Evolutionary conservation across 805 yeast species (phyloP).

Genomic region (Kluyveromyces aestuarii): DNA sequence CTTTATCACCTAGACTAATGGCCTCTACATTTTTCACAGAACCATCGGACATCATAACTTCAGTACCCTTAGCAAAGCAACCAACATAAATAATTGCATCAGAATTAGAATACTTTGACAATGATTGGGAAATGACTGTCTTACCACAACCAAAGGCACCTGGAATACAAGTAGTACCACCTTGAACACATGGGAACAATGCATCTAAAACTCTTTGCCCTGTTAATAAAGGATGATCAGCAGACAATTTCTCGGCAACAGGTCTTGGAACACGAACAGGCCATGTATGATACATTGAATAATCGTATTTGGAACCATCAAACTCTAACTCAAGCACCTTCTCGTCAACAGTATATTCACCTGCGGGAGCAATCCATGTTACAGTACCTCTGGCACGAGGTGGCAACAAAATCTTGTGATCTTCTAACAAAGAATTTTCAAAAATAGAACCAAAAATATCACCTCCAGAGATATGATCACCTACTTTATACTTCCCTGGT

Average conservation of each 20-base stretch:
- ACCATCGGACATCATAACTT: conserved; percentile 40
- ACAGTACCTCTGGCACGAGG: conserved; percentile 99
- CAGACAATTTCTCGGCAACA: conserved; percentile 86
- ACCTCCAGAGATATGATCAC: conserved; percentile 98
- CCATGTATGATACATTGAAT: conserved; percentile 98
- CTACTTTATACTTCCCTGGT: conserved; percentile 67
- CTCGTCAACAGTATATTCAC: conserved; percentile 87
- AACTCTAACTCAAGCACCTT: conserved; percentile 89
- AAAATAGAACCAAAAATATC: conserved; percentile 90
- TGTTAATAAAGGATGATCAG: conserved; percentile 90
- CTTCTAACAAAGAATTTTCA: conserved; percentile 86
- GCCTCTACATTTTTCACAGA: conserved; percentile 28
- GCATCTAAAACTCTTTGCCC: conserved; percentile 99
- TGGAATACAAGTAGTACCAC: conserved; percentile 99
- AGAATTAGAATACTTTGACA: conserved; percentile 95
- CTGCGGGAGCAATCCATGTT: conserved; percentile 79
- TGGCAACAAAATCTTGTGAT: conserved; percentile 91
- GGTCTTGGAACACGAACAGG: conserved; percentile 99
- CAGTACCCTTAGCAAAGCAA: conserved; percentile 33
- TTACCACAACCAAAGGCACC: conserved; percentile 99
- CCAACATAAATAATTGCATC: conserved; percentile 95
- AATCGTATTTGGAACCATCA: conserved; percentile 71
- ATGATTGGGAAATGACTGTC: conserved; percentile 94
- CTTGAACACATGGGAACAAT: conserved; percentile 97
- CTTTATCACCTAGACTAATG: conserved; percentile 32